These are phyloP conservation scores for Botrytis fragariae DNA, from an alignment of 2,329 filamentous ascomycete genomes.

Conservation along the genomic window DNA sequence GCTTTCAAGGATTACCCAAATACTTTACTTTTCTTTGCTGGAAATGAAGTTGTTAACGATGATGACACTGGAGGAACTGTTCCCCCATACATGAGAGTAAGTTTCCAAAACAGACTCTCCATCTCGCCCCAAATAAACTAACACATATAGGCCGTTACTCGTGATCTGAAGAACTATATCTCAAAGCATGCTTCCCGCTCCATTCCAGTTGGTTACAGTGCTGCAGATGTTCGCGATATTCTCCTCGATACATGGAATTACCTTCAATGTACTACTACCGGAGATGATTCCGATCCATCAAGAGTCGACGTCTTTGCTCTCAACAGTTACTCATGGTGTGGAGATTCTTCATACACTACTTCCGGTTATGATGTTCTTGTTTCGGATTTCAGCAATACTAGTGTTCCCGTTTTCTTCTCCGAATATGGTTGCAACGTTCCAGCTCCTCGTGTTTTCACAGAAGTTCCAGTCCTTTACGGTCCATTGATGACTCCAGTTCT, in stretches of 20 bases:
- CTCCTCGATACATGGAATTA: conserved; percentile 75
- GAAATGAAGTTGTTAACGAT: conserved; percentile 75
- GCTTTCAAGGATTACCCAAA: conserved; percentile 66
- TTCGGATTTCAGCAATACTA: conserved; percentile 60
- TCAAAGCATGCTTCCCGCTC: conserved; percentile 63
- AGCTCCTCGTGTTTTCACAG: conserved; percentile 70
- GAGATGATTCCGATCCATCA: conserved; percentile 56
- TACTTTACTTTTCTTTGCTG: conserved; percentile 71
- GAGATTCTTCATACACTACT: conserved; percentile 59
- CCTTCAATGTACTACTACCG: conserved; percentile 61
- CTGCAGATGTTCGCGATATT: conserved; percentile 72
- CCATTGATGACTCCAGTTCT: conserved; percentile 65
- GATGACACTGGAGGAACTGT: conserved; percentile 56
- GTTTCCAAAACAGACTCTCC: conserved; percentile 11
- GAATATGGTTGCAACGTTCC: conserved; percentile 77
- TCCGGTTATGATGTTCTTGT: conserved; percentile 64
- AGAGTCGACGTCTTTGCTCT: conserved; percentile 73
- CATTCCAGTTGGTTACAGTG: conserved; percentile 78
- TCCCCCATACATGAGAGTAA: conserved; percentile 63
- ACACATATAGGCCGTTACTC: conserved; percentile 62
- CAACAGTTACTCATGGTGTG: conserved; percentile 75
- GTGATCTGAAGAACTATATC: conserved; percentile 80
- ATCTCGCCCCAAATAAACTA: conserved; percentile 16
- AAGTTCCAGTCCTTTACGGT: conserved; percentile 71
- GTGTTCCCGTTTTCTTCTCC: conserved; percentile 77